A percentile compares a stretch with the other conserved stretches of the same genome.
Conservation (phyloP, 2,329 filamentous ascomycete genomes). For the Alternaria sp. region DNA sequence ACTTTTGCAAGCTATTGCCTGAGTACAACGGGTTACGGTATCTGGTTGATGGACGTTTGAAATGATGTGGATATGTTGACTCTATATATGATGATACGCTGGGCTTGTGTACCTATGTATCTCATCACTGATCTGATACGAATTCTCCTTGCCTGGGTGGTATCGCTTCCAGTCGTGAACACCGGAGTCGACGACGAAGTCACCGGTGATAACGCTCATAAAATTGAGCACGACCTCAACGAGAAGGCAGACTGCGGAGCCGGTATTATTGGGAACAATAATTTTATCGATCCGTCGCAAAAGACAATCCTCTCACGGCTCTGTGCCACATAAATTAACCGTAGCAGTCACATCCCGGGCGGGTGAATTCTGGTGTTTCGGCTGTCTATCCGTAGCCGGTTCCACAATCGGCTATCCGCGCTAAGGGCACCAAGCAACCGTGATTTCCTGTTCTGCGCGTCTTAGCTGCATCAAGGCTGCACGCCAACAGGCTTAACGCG, state of each 20-base stretch:
- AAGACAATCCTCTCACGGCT: not conserved
- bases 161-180: too few species aligned
- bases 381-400: not conserved
- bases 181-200: too few species aligned
- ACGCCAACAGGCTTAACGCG: slow-evolving; percentile 4
- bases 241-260: not conserved
- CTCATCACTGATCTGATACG: fast-evolving
- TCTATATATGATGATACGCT: not conserved
- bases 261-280: not conserved
- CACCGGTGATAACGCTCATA: not conserved
- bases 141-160: too few species aligned
- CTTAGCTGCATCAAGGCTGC: slow-evolving; percentile 12
- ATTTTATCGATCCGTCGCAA: not conserved
- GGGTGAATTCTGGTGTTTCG: not conserved
- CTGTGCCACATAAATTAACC: not conserved
- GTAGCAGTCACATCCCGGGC: not conserved
- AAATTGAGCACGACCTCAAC: not conserved
- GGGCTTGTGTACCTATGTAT: not conserved
- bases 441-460: not conserved
- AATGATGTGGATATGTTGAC: not conserved
- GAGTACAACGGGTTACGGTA: not conserved
- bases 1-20: not conserved
- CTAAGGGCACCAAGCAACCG: not conserved
- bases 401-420: not conserved
- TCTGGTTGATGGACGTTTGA: not conserved